A percentile compares a stretch with the other conserved stretches of the same genome.
These are phyloP conservation scores for Lojkania enalia DNA, from an alignment of 2,329 filamentous ascomycete genomes.

Conservation along the genomic window DNA sequence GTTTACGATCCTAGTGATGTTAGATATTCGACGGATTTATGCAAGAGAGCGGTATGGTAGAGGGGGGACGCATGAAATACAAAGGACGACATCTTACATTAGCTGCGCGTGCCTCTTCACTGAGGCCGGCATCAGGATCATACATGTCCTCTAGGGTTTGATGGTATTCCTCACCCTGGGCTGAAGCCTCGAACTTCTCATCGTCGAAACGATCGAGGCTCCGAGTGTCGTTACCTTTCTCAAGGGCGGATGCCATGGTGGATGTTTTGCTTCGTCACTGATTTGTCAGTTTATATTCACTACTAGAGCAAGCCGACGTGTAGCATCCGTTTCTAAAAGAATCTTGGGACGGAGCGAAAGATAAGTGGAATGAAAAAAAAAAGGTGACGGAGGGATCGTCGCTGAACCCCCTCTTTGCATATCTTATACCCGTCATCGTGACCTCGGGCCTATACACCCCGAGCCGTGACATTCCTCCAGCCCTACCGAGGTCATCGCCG, in stretches of 20 bases:
- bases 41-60: slow-evolving; percentile 2
- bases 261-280: too few relatives aligned
- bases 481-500: too few relatives aligned
- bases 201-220: slow-evolving; percentile 12
- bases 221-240: slow-evolving; percentile 4
- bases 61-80: not conserved
- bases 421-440: too few relatives aligned
- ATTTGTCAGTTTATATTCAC: too few relatives aligned
- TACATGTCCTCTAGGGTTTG: slow-evolving; percentile 30
- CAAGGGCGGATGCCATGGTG: slow-evolving; percentile 6
- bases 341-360: too few relatives aligned
- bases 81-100: slow-evolving; percentile 55
- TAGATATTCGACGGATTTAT: not conserved
- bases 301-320: too few relatives aligned
- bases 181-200: slow-evolving; percentile 22
- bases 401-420: too few relatives aligned
- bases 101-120: slow-evolving; percentile 62
- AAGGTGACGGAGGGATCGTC: too few relatives aligned
- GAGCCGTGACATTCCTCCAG: too few relatives aligned
- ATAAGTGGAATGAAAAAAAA: too few relatives aligned
- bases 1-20: slow-evolving; percentile 58
- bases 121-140: slow-evolving; percentile 68
- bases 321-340: too few relatives aligned
- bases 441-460: too few relatives aligned
- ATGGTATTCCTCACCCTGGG: slow-evolving; percentile 15